A percentile compares a stretch with the other conserved stretches of the same genome.
Evolutionary conservation across 1,284 basidiomycete genomes (phyloP).

Genomic region (Anthracocystis setariae): DNA sequence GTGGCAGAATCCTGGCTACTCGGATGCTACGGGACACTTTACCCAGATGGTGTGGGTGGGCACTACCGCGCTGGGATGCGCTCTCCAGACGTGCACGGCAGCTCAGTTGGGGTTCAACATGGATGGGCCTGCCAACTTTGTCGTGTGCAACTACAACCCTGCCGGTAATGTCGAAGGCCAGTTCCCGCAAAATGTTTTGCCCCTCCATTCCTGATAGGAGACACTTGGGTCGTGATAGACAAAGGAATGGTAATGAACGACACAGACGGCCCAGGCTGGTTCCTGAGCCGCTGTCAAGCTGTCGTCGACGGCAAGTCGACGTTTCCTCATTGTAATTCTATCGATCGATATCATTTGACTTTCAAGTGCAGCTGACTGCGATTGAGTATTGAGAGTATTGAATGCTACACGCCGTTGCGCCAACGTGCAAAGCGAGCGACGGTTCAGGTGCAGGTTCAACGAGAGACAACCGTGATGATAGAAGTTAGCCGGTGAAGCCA

Average conservation of each 20-base stretch:
- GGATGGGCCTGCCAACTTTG: slow-evolving; percentile 9
- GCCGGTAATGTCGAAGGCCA: slow-evolving; percentile 41
- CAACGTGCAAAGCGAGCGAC: too few species aligned
- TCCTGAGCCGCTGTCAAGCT: background rate
- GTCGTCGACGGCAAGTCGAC: background rate
- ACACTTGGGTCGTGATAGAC: background rate
- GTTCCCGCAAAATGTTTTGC: slow-evolving; percentile 33
- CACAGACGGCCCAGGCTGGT: background rate
- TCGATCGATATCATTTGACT: too few species aligned
- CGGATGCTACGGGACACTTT: slow-evolving; percentile 49
- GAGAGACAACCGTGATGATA: too few species aligned
- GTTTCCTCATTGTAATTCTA: too few species aligned
- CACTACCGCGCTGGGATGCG: slow-evolving; percentile 35
- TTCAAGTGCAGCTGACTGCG: too few species aligned
- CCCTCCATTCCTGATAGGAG: slow-evolving; percentile 1
- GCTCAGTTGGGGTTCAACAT: slow-evolving; percentile 15
- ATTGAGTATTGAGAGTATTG: too few species aligned
- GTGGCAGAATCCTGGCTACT: slow-evolving; percentile 16
- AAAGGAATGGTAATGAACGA: background rate
- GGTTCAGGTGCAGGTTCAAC: too few species aligned
- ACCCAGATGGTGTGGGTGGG: slow-evolving; percentile 54
- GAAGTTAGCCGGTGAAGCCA: too few species aligned
- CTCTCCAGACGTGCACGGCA: slow-evolving; percentile 22
- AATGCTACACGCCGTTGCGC: too few species aligned
- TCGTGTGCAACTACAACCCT: slow-evolving; percentile 51